These are phyloP conservation scores for Nicotiana tomentosiformis DNA, from an alignment of 257 asterid species.

Conservation along the genomic window DNA sequence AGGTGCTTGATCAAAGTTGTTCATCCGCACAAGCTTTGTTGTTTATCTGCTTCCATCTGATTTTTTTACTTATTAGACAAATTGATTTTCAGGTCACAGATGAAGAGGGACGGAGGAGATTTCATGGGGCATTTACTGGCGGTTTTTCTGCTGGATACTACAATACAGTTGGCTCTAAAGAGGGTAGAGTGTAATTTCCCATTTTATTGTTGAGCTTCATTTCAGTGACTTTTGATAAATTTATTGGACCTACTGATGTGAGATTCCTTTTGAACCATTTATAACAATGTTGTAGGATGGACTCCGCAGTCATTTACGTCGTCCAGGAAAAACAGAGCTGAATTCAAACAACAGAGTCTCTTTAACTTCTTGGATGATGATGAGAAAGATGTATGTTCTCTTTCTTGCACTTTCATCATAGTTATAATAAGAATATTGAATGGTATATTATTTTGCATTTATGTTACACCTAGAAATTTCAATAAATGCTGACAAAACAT, in stretches of 20 bases:
- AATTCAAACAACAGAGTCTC: constrained; percentile 59
- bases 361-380: constrained; percentile 79
- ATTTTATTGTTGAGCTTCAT: constrained; percentile 6
- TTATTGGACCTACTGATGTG: neutral
- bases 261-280: neutral
- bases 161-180: constrained; percentile 87
- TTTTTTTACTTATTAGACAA: neutral
- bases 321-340: constrained; percentile 82
- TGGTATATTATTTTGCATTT: neutral
- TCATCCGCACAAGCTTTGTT: neutral
- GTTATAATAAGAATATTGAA: neutral
- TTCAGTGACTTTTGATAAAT: constrained; percentile 3
- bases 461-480: neutral
- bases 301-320: constrained; percentile 81
- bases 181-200: constrained; percentile 41
- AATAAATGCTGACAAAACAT: neutral
- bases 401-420: constrained; percentile 12
- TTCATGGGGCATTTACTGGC: constrained; percentile 98
- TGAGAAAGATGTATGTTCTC: constrained; percentile 70
- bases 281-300: constrained; percentile 62
- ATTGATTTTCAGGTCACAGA: constrained; percentile 58
- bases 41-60: neutral
- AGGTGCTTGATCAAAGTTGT: neutral
- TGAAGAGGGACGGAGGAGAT: constrained; percentile 95
- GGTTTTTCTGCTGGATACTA: constrained; percentile 91